Conservation (phyloP, 768 basidiomycete species). For the Megacollybia marginata region DNA sequence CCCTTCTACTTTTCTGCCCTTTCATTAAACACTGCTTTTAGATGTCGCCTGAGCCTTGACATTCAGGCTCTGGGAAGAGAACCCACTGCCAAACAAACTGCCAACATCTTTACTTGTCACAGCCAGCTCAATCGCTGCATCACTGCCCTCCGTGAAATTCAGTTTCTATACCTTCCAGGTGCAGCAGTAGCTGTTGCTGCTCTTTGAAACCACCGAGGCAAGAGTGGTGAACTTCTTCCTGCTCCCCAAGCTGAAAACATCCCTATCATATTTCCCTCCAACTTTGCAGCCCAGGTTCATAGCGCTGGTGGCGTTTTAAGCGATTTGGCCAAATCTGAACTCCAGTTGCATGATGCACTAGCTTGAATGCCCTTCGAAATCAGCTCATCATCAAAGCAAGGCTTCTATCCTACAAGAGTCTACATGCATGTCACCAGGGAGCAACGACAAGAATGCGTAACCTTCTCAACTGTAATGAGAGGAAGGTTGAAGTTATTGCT, state of each 20-base stretch:
- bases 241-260: neutral
- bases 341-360: conserved; percentile 11
- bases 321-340: neutral
- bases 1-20: too few species aligned
- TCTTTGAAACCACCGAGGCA: conserved; percentile 1
- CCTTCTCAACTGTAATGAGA: conserved; percentile 7
- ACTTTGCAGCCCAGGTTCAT: neutral
- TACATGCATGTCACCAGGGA: conserved; percentile 13
- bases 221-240: neutral
- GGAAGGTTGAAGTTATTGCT: conserved; percentile 3
- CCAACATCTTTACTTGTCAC: conserved; percentile 2
- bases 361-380: too few species aligned
- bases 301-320: too few species aligned
- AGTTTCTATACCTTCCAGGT: neutral
- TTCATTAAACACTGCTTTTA: too few species aligned
- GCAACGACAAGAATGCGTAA: conserved; percentile 12
- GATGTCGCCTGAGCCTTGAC: too few species aligned
- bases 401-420: conserved; percentile 16
- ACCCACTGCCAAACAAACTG: neutral
- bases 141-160: conserved; percentile 2
- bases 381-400: too few species aligned
- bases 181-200: too few species aligned
- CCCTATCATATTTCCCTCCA: neutral
- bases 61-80: too few species aligned
- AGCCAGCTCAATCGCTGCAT: neutral